Base-by-base conservation (phyloP, 805 yeast species). In the Cephaloascus albidus region DNA sequence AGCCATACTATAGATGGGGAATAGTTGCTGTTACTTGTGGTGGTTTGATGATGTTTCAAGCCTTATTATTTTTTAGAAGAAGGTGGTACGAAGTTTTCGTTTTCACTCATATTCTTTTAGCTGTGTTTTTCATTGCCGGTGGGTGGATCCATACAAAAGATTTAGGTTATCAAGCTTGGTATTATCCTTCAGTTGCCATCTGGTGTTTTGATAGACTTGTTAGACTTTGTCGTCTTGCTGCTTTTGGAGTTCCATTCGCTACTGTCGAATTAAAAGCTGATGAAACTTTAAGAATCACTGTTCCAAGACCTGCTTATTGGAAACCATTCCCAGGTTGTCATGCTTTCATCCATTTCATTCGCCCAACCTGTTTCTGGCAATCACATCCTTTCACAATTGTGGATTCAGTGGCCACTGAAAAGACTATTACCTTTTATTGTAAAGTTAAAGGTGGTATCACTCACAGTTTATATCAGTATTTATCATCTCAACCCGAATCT, bases 371-470 rank as follows among this genome's bases (percentile, higher is more conserved):
- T 47, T 73, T 76, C 49, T 74, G 81, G 76, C 81, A 80, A 48
- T 76, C 85, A 1, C 86, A 80, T 53, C 87, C 87, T 3, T 80
- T 80, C 46, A 77, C 85, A 0, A 62, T 73, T 15, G 61, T 73
- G n/a, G 68, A 72, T 16, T 55, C 70, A 0, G 59, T 54, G 4
- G 55, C 56, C 10, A 67, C 60, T 10, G 59, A 63, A 16, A 66
- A 75, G 32, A 63, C 68, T 41, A 55, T 64, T 36, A 70, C 71
- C 20, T 63, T 79, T 37, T 58, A 65, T 38, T 59, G 75, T 36
- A 70, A 71, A 50, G 71, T 72, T 3, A 72, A 78, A 45, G 65
- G 66, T 10, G 85, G 85, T 3, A 56, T 74, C 43, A 75, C 83
- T 3, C 57, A 60, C 41, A 49, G 53, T 17, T 49, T 76, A 33